Evolutionary conservation across 306 rosid genomes (phyloP).

Genomic region (Prunus mira): DNA sequence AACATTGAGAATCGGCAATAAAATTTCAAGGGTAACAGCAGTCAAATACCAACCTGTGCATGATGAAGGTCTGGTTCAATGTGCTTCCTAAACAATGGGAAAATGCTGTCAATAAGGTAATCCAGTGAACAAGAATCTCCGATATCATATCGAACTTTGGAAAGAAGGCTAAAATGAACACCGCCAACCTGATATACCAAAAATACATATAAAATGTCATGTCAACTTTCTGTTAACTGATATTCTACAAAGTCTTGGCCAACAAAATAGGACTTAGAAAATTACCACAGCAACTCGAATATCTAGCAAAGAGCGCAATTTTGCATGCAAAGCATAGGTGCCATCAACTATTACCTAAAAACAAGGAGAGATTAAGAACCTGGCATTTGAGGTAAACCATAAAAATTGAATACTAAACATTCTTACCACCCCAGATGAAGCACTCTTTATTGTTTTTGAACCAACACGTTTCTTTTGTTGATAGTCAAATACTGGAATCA

Average conservation of each 20-base stretch:
- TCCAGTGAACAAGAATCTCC: slow-evolving; percentile 99
- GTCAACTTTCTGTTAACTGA: slow-evolving; percentile 21
- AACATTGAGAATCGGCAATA: slow-evolving; percentile 23
- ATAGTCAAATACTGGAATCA: slow-evolving; percentile 83
- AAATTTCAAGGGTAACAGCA: slow-evolving; percentile 33
- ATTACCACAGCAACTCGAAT: slow-evolving; percentile 98
- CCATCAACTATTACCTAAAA: slow-evolving; percentile 94
- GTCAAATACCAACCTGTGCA: slow-evolving; percentile 77
- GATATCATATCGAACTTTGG: slow-evolving; percentile 92
- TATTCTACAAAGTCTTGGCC: slow-evolving; percentile 8
- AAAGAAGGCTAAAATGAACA: slow-evolving; percentile 94
- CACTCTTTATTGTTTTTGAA: slow-evolving; percentile 69
- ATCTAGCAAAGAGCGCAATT: slow-evolving; percentile 91
- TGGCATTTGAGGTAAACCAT: background rate
- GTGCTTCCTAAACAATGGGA: slow-evolving; percentile 94
- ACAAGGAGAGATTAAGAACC: slow-evolving; percentile 20
- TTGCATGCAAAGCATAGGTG: slow-evolving; percentile 93
- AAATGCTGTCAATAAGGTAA: slow-evolving; percentile 96
- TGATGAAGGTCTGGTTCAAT: slow-evolving; percentile 99
- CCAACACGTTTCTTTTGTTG: slow-evolving; percentile 76
- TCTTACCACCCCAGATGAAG: slow-evolving; percentile 91
- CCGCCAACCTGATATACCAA: slow-evolving; percentile 85
- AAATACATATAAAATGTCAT: slow-evolving; percentile 21
- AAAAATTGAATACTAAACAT: slow-evolving; percentile 18
- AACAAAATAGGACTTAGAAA: slow-evolving; percentile 7